phyloP scores from a whole-genome alignment of 805 yeast species.

The Cephaloascus fragrans region DNA sequence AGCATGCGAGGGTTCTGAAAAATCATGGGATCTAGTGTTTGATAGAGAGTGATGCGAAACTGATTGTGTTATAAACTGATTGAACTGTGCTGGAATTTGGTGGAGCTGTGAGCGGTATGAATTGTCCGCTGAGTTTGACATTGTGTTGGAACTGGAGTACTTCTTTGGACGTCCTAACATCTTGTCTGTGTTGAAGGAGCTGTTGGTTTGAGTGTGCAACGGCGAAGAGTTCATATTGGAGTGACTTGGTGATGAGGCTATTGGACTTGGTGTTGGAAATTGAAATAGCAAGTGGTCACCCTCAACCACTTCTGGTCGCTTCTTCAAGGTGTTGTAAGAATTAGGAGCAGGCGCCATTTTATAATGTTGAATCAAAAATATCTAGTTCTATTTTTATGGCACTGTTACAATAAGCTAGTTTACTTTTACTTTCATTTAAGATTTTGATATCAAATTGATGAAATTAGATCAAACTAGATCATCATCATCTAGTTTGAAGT shows the following conservation, averaged over 20 bases:
- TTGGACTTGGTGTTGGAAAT: constrained; percentile 17
- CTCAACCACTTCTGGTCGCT: constrained; percentile 24
- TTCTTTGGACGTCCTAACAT: neutral
- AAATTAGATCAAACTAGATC: no score
- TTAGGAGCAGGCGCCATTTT: no score
- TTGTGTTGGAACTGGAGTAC: neutral
- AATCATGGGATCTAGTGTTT: no score
- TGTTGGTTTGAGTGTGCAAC: neutral
- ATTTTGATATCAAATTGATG: no score
- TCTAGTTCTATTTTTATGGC: no score
- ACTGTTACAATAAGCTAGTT: no score
- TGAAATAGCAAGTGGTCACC: constrained; percentile 28
- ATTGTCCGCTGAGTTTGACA: neutral
- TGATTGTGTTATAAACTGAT: no score
- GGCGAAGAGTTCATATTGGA: neutral
- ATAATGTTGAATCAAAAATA: no score
- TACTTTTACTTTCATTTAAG: no score
- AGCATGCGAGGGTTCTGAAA: neutral
- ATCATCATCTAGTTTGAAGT: no score
- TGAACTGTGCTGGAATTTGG: no score
- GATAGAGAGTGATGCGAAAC: neutral
- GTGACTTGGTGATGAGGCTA: constrained; percentile 5
- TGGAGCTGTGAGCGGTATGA: no score
- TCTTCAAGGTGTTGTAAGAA: constrained; percentile 11
- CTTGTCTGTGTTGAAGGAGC: neutral